Base-by-base conservation (phyloP, 2,329 filamentous ascomycete genomes). In the Taxawa tesnikishii region DNA sequence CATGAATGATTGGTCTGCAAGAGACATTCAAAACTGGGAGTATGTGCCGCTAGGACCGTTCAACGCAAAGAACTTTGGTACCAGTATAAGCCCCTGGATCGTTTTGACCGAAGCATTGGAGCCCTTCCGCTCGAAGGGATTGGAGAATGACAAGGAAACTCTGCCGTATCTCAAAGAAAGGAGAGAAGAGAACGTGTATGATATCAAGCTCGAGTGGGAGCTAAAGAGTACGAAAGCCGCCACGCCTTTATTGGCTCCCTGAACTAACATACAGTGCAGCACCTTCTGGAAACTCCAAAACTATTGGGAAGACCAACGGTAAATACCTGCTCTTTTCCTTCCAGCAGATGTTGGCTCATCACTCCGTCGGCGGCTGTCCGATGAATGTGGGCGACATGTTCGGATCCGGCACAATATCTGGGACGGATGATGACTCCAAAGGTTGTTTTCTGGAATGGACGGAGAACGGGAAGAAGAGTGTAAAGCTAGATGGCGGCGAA, bases 1-100 rank as follows among this genome's bases (percentile, higher is more conserved):
- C 36, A 70, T 92, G 65, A 92, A 92, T 45, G 83, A 92, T 55
- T 92, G 83, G 83, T 83, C 77, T 33, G 83, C 83, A 4, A 65
- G 83, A 40, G 83, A 90, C 45, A 77, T 90, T 30, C 83, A 92
- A 51, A 70, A 70, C 1, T 90, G 81, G 81, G 83, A 92, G 55
- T 87, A 87, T 43, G 68, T 87, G 6, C 83, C 83, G 0, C 59
- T 88, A 6, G 83, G 83, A 0, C 83, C 83, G 0, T 88, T 90
- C 59, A 85, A 83, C 39, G 67, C 74, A 15, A 90, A 92, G 68
- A 88, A 87, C 53, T 88, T 90, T 48, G 79, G 69, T 3, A 83
- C 80, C 0, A 80, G 71, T 0, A 79, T 90, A 43, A 81, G 75
- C 38, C 71, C 81, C 0, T 90, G 83, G 83, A 72, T 90, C 2